Evolutionary conservation across 805 yeast genomes (phyloP).

Genomic region (Alloascoidea africana): DNA sequence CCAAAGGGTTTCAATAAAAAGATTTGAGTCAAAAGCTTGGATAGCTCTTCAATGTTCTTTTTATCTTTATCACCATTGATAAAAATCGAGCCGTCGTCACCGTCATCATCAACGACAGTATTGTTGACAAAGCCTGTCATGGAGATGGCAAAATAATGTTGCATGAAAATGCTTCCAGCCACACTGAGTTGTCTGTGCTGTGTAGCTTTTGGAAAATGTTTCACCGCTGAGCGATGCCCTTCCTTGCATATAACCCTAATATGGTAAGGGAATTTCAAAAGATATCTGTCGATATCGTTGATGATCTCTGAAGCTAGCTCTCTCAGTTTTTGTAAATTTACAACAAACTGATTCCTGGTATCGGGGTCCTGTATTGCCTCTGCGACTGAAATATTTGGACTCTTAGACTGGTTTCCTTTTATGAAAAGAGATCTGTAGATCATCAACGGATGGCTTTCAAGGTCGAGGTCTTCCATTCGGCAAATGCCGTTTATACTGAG

Average conservation of each 20-base stretch:
- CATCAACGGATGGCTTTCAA: conserved; percentile 68
- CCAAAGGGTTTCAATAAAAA: conserved; percentile 57
- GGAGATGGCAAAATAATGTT: conserved; percentile 12
- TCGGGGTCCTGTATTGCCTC: conserved; percentile 66
- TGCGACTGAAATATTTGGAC: conserved; percentile 32
- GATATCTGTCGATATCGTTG: conserved; percentile 28
- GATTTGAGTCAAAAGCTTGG: conserved; percentile 47
- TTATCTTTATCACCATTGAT: not conserved
- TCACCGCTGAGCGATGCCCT: conserved; percentile 13
- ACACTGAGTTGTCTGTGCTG: conserved; percentile 31
- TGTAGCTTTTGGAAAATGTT: conserved; percentile 29
- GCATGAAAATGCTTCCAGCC: conserved; percentile 16
- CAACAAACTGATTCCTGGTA: conserved; percentile 56
- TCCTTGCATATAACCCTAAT: conserved; percentile 39
- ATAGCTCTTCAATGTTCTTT: conserved; percentile 42
- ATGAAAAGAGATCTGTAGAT: conserved; percentile 27
- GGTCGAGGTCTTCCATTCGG: conserved; percentile 25
- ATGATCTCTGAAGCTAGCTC: conserved; percentile 52
- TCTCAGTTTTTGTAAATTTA: conserved; percentile 60
- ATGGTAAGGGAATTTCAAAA: conserved; percentile 33
- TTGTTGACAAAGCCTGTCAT: conserved; percentile 14
- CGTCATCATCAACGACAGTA: not conserved
- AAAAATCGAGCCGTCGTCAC: too few species aligned
- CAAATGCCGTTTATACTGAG: not conserved
- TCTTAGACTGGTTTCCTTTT: conserved; percentile 17